phyloP scores from a whole-genome alignment of 257 asterid genomes.

The Solanum pinnatisectum region DNA sequence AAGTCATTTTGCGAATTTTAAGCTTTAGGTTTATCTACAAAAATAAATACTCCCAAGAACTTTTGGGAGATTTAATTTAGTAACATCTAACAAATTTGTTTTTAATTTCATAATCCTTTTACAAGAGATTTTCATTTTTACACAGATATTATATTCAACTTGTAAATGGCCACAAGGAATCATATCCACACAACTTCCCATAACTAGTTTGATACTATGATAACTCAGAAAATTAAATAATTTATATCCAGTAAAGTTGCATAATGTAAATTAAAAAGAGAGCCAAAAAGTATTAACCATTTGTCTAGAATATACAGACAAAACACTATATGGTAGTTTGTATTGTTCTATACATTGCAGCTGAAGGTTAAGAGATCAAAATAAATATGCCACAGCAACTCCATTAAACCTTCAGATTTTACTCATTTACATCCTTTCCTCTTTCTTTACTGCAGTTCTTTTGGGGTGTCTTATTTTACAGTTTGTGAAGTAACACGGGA shows the following conservation, averaged over 20 bases:
- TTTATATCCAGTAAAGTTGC: not conserved
- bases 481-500: not conserved
- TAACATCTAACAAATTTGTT: not conserved
- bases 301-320: not conserved
- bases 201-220: not conserved
- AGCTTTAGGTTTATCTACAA: not conserved
- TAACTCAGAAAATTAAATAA: not conserved
- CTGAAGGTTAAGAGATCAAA: slow-evolving; percentile 1
- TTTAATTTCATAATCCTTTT: too few species aligned
- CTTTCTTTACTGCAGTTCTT: not conserved
- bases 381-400: not conserved
- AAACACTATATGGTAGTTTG: not conserved
- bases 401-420: not conserved
- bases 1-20: too few species aligned
- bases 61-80: not conserved
- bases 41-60: too few species aligned
- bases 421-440: not conserved
- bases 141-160: not conserved
- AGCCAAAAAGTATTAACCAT: not conserved
- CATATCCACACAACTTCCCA: not conserved
- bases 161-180: not conserved
- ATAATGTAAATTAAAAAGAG: not conserved
- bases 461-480: not conserved
- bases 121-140: not conserved
- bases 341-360: not conserved